Percentiles rank a stretch among this genome's conserved stretches.
Evolutionary conservation across 2,329 filamentous ascomycete genomes (phyloP).

Genomic region (Cladosporium sp.): DNA sequence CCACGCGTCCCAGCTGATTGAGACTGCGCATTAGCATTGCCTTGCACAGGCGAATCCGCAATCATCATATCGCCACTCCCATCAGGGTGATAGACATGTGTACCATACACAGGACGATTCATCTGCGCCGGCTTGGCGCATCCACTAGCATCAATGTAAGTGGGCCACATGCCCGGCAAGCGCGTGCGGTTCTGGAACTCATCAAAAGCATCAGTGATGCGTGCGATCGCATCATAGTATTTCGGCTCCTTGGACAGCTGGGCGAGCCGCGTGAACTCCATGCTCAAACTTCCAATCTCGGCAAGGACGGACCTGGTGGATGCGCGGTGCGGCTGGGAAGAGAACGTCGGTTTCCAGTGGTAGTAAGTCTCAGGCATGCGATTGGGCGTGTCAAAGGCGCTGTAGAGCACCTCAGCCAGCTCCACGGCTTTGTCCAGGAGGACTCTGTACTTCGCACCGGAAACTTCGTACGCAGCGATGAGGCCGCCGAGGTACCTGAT

Average conservation of each 20-base stretch:
- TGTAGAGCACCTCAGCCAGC: constrained; percentile 75
- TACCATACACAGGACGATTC: constrained; percentile 8
- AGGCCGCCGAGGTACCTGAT: constrained; percentile 90
- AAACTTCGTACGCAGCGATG: constrained; percentile 81
- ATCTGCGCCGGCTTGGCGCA: constrained; percentile 53
- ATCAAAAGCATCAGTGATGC: constrained; percentile 76
- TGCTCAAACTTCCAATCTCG: constrained; percentile 72
- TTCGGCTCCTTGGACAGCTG: constrained; percentile 77
- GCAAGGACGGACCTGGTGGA: constrained; percentile 53
- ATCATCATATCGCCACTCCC: constrained; percentile 22
- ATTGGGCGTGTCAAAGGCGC: constrained; percentile 87
- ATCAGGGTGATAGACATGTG: constrained; percentile 13
- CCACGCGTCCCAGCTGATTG: neutral
- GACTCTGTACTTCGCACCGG: constrained; percentile 62
- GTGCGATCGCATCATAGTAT: constrained; percentile 86
- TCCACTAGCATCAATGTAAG: constrained; percentile 71
- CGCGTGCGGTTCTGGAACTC: constrained; percentile 67
- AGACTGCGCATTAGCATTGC: neutral
- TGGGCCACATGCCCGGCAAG: constrained; percentile 77
- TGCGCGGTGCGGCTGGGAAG: constrained; percentile 61
- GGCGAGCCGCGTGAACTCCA: constrained; percentile 87
- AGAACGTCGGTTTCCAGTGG: constrained; percentile 65
- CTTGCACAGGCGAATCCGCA: constrained; percentile 13
- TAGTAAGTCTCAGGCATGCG: constrained; percentile 85
- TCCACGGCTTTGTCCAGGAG: constrained; percentile 75